Base-by-base conservation (phyloP, 306 rosid species). In the Nissolia schottii region DNA sequence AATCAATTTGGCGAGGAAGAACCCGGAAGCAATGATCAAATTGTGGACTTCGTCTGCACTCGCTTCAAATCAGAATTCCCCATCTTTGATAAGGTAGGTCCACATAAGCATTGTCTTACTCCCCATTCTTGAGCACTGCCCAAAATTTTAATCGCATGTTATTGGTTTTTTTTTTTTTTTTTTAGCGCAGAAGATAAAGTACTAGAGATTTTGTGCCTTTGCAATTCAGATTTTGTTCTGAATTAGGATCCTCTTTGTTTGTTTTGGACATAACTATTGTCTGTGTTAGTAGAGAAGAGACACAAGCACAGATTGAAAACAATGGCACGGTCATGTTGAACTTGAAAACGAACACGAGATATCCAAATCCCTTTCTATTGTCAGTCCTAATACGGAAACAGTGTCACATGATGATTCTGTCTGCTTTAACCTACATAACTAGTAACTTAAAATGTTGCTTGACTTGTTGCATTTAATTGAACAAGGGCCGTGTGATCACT, bases 61-160 rank as follows among this genome's bases (percentile, higher is more conserved):
- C 92, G 85, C 64, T 93, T 88, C 86, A 93, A 88, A 78, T 82
- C 97, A 0, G 97, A 93, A 73, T 93, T 93, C 50, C 93, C 92
- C 34, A 83, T 93, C 65, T 93, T 90, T 80, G 90, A 85, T 80
- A 93, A 93, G 98, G 97, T 84, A 78, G 14, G 59, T 49, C 3
- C 41, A 77, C 37, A 10, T 7, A 58, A 54, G 48, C 50, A 34
- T 43, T 31, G n/a, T 32, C 15, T 28, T 53, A 56, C 14, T 51
- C 49, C 27, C 51, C 24, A 16, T 55, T 27, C 32, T 54, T 49
- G 46, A n/a, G 48, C 14, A 46, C 49, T 60, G 29, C 9, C 9
- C 50, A 63, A 29, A 37, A 32, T 29, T 13, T 18, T 3, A 15
- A 20, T 23, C 7, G 38, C 23, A 53, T 56, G 27, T 60, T 72